Evolutionary conservation across 495 filamentous ascomycete genomes (phyloP), one percentile per base, ranked within the genome.

Genomic region (Penicillium parvum): DNA sequence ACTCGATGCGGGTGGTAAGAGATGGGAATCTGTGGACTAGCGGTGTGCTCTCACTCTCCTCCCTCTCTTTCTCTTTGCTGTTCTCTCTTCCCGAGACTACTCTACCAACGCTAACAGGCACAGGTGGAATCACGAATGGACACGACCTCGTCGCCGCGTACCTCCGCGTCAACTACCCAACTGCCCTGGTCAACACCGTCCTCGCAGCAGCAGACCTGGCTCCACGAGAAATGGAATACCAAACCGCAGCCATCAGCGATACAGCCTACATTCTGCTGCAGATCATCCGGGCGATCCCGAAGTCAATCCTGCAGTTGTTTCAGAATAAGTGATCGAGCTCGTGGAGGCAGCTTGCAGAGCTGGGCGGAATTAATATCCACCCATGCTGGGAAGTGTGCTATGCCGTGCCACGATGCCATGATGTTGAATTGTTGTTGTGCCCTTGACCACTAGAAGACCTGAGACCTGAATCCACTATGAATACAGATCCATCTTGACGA

Each of bases 11-110:
- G 20, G 74, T 77, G 63, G 61, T 69, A 10, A 56, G 63, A 27
- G 77, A 82, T 57, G 79, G 77, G n/a, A 78, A 76, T 50, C 50
- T 84, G 12, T 82, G 80, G 79, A 72, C 68, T 9, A 66, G 73
- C 46, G 79, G 78, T 82, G 65, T 37, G 74, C 62, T 9, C 5
- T 43, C n/a, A 22, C 14, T n/a, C 8, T 36, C 29, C 34, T 25
- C 11, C 36, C 16, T 44, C 32, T 5, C 16, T 12, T 40, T 32
- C 44, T 29, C 9, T 26, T 38, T 4, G 21, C 32, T 19, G n/a
- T n/a, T n/a, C n/a, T n/a, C n/a, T n/a, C n/a, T n/a, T n/a, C n/a
- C n/a, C n/a, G n/a, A n/a, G n/a, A n/a, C n/a, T n/a, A n/a, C n/a
- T n/a, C n/a, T n/a, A n/a, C n/a, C n/a, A n/a, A n/a, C n/a, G 11